Evolutionary conservation across 2,329 filamentous ascomycete species (phyloP), one percentile per base, ranked within the genome.

Genomic region (Apiospora kogelbergensis): DNA sequence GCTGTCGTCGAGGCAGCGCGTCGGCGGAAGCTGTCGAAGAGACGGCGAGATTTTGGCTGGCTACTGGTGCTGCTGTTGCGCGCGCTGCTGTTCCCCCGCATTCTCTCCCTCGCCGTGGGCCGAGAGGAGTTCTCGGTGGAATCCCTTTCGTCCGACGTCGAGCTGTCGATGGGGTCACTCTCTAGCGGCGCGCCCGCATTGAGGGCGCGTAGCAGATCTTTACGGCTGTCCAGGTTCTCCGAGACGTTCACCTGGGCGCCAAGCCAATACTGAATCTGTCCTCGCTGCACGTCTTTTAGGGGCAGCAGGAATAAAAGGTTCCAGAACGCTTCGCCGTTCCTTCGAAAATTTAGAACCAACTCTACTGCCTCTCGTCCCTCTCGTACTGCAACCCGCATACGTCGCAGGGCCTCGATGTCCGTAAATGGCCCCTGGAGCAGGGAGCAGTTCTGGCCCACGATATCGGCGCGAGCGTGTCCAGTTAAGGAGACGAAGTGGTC

Each of bases 171-270:
- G 0, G 79, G 74, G 17, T 75, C 71, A 2, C 79, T 76, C 10
- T 81, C 79, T 0, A 79, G 73, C 1, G 78, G 76, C 10, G 76
- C 69, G 22, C 81, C 77, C n/a, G 78, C 80, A 41, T 79, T 83
- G 17, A 90, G 74, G 6, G 88, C 78, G 6, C 80, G 81, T 60
- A 90, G 70, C 7, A 89, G 80, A 69, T 89, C 87, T 5, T 82
- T 81, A 41, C 81, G 80, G 65, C 80, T 83, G 68, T 84, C 82
- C 42, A 89, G 81, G 0, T 83, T 84, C 2, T 85, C 85, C 0
- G 86, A 88, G 17, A 88, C 84, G 71, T 90, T 86, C 66, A 90
- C 83, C 70, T 90, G 86, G 0, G 83, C 87, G 0, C 86, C 87
- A 20, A 90, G 80, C 72, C 85, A 88, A 75, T 85, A 88, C 0